Percentiles rank a stretch among this genome's conserved stretches.
Evolutionary conservation across 345 rosid species (phyloP).

Genomic region (Syzygium jambos): DNA sequence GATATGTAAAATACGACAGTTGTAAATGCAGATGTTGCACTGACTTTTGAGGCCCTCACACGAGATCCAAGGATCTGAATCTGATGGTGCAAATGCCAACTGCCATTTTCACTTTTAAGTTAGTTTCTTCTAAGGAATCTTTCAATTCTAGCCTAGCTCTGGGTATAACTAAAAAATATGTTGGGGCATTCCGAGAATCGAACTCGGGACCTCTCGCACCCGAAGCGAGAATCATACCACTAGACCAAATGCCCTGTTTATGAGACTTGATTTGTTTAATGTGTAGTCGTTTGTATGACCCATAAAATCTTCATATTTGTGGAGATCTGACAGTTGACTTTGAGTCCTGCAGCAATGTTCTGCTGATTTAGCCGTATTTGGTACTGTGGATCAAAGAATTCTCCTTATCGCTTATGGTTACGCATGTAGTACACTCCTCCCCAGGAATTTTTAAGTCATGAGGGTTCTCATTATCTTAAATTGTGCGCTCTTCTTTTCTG

Average conservation of each 20-base stretch:
- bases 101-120: background rate
- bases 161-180: background rate
- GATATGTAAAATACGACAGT: background rate
- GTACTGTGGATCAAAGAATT: no score
- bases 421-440: no score
- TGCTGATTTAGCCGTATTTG: no score
- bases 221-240: slow-evolving; percentile 90
- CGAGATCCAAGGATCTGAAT: no score
- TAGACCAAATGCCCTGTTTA: slow-evolving; percentile 56
- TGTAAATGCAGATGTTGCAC: background rate
- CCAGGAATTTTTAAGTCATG: no score
- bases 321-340: no score
- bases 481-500: no score
- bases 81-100: background rate
- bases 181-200: slow-evolving; percentile 70
- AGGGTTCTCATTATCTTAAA: no score
- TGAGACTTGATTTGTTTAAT: background rate
- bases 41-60: background rate
- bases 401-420: no score
- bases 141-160: background rate
- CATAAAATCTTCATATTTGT: no score
- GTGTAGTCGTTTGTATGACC: no score
- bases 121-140: background rate
- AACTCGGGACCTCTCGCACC: slow-evolving; percentile 93
- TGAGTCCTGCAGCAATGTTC: no score